These are phyloP conservation scores for Blastomyces gilchristii DNA, from an alignment of 2,329 filamentous ascomycete species.

Conservation along the genomic window DNA sequence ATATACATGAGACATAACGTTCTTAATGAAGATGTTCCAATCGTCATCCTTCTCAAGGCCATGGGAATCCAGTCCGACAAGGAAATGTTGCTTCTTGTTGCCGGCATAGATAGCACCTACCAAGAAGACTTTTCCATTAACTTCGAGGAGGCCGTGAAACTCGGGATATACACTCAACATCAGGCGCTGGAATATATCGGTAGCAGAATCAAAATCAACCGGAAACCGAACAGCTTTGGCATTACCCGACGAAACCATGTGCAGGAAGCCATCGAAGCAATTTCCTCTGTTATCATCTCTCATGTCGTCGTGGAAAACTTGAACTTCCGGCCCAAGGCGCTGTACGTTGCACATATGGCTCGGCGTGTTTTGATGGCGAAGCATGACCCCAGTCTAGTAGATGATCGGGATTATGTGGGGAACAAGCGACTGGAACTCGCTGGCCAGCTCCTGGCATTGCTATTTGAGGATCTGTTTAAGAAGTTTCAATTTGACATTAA, in stretches of 20 bases:
- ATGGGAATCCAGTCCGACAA: constrained; percentile 89
- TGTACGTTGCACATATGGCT: constrained; percentile 95
- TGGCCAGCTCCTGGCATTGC: constrained; percentile 80
- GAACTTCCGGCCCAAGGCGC: constrained; percentile 92
- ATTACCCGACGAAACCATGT: constrained; percentile 65
- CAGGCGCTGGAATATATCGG: constrained; percentile 93
- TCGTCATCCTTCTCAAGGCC: constrained; percentile 85
- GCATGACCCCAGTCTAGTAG: constrained; percentile 77
- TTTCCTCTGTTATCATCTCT: constrained; percentile 86
- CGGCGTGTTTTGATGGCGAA: constrained; percentile 91
- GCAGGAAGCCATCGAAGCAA: constrained; percentile 83
- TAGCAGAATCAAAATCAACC: constrained; percentile 74
- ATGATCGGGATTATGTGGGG: constrained; percentile 94
- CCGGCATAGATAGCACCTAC: constrained; percentile 75
- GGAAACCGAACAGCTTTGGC: constrained; percentile 47
- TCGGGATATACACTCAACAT: constrained; percentile 81
- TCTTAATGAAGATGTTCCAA: constrained; percentile 83
- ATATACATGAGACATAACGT: constrained; percentile 89
- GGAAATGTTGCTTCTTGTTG: constrained; percentile 85
- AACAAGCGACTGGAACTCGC: constrained; percentile 95
- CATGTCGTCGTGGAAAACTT: constrained; percentile 86
- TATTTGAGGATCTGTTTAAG: constrained; percentile 98
- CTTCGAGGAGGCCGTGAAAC: constrained; percentile 81
- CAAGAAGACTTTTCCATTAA: constrained; percentile 94
- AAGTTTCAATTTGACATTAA: constrained; percentile 84